Base-by-base conservation (phyloP, 2,329 filamentous ascomycete species). In the Fusarium sp. region DNA sequence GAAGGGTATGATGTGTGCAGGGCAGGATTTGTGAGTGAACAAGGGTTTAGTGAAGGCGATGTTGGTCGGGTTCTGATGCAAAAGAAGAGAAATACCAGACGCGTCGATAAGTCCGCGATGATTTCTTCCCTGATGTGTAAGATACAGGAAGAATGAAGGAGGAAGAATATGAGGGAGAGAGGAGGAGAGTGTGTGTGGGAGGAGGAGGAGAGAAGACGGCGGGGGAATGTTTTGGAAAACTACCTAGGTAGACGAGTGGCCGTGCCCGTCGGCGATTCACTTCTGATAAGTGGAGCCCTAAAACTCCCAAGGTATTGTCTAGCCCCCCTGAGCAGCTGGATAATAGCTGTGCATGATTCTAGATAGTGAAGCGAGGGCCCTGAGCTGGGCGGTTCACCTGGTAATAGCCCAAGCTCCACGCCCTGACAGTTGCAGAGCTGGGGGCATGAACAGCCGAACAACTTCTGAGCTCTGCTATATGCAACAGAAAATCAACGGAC, bases 401-500 rank as follows among this genome's bases (percentile, higher is more conserved):
- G 5, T 26, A 13, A 39, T 45, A 7, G 25, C 38, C 35, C 29
- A 32, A 25, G 22, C 38, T 11, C 31, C 36, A 13, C 28, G 36
- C 22, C 15, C 31, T 59, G 48, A 10, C 48, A 53, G 39, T 39
- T 46, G 36, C 46, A 19, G 34, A 22, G 38, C 43, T 36, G 28
- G 15, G 31, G 10, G 9, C 28, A 32, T 41, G 28, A 11, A 25
- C 44, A 50, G 22, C 28, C 15, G 32, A 26, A 22, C 28, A 49
- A n/a, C 7, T 11, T n/a, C 15, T n/a, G 3, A 22, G 13, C 9
- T 25, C 15, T 28, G 34, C 22, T 24, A 39, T 13, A 8, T 19
- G 9, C 8, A 7, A 12, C 7, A 24, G 3, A 22, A 7, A 4
- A 9, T 19, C 35, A 22, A 6, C 9, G 15, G 4, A 4, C 4